Percentiles rank a stretch among this genome's conserved stretches.
Evolutionary conservation across 441 rosid genomes (phyloP).

Genomic region (Populus trichocarpa): DNA sequence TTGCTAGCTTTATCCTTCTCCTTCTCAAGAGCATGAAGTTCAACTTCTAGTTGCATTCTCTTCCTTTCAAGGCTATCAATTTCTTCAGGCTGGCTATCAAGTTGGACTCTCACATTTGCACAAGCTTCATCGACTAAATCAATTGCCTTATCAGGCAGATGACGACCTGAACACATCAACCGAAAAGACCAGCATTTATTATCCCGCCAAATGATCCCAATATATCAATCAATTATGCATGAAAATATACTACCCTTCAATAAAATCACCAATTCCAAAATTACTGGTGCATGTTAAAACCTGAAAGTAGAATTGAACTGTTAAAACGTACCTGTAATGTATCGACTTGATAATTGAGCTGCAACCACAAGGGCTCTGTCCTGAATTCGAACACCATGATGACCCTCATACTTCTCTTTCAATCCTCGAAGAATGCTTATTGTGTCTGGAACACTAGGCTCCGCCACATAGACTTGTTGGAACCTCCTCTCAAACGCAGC

Average conservation of each 20-base stretch:
- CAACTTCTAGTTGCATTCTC: constrained; percentile 84
- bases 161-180: constrained; percentile 51
- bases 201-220: neutral
- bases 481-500: constrained; percentile 96
- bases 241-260: no score
- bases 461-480: constrained; percentile 93
- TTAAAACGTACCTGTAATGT: constrained; percentile 56
- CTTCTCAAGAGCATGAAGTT: constrained; percentile 84
- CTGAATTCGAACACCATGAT: constrained; percentile 85
- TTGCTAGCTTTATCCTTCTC: constrained; percentile 96
- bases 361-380: constrained; percentile 86
- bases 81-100: constrained; percentile 96
- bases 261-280: neutral
- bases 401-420: constrained; percentile 92
- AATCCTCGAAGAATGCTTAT: constrained; percentile 86
- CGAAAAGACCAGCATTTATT: neutral
- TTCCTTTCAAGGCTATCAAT: constrained; percentile 86
- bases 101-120: constrained; percentile 90
- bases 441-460: constrained; percentile 84
- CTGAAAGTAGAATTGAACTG: no score
- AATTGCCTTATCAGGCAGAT: constrained; percentile 92
- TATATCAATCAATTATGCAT: no score
- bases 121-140: constrained; percentile 96
- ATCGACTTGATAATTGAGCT: constrained; percentile 78
- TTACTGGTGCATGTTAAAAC: neutral